Evolutionary conservation across 495 filamentous ascomycete species (phyloP).

Genomic region (Aspergillus egyptiacus): DNA sequence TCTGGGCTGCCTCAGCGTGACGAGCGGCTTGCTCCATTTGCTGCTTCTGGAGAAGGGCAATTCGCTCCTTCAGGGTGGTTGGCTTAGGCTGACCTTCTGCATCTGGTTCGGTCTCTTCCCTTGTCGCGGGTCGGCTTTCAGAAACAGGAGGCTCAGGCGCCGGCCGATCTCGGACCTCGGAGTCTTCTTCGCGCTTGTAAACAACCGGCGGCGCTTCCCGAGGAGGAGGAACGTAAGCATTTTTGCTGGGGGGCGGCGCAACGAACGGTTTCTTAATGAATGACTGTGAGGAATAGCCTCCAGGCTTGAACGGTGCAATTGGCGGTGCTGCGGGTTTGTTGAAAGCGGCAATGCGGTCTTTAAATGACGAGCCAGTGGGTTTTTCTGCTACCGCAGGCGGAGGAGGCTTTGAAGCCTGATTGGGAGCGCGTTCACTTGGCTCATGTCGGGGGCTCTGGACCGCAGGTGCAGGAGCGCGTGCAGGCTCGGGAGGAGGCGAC

Average conservation of each 20-base stretch:
- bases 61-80: slow-evolving; percentile 86
- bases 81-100: slow-evolving; percentile 78
- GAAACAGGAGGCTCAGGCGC: slow-evolving; percentile 39
- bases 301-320: slow-evolving; percentile 79
- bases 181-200: slow-evolving; percentile 85
- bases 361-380: slow-evolving; percentile 70
- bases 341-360: slow-evolving; percentile 92
- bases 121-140: slow-evolving; percentile 53
- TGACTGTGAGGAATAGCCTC: slow-evolving; percentile 51
- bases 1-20: slow-evolving; percentile 70
- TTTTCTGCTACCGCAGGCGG: slow-evolving; percentile 72
- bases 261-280: slow-evolving; percentile 99
- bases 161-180: slow-evolving; percentile 62
- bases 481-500: slow-evolving; percentile 24
- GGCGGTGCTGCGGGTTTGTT: slow-evolving; percentile 85
- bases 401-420: slow-evolving; percentile 36
- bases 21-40: slow-evolving; percentile 80
- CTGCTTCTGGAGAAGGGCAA: slow-evolving; percentile 89
- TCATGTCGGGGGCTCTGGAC: slow-evolving; percentile 22
- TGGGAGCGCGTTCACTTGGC: slow-evolving; percentile 39
- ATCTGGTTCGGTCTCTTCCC: slow-evolving; percentile 48
- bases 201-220: slow-evolving; percentile 62
- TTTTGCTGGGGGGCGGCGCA: slow-evolving; percentile 85
- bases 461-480: slow-evolving; percentile 16
- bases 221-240: slow-evolving; percentile 79